These are phyloP conservation scores for Myrmaecium sp. DNA, from an alignment of 2,329 filamentous ascomycete genomes.

Conservation along the genomic window DNA sequence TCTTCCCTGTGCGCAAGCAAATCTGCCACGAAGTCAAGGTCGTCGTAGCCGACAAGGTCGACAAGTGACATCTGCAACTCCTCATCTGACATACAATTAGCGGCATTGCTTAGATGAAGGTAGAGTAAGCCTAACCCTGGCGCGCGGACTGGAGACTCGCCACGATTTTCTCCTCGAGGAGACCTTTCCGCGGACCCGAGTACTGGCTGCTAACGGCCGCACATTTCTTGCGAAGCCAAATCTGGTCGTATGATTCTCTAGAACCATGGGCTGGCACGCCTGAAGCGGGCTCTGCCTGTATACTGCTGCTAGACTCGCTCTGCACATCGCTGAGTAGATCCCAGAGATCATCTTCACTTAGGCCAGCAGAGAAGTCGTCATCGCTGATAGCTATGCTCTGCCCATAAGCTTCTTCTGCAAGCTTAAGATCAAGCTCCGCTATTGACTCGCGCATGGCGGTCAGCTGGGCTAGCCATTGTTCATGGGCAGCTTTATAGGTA, in stretches of 20 bases:
- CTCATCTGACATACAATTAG: slow-evolving; percentile 37
- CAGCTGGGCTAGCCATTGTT: slow-evolving; percentile 75
- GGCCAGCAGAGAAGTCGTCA: slow-evolving; percentile 43
- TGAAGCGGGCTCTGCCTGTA: slow-evolving; percentile 39
- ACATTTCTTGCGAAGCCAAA: slow-evolving; percentile 61
- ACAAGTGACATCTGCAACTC: slow-evolving; percentile 82
- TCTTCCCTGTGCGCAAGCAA: slow-evolving; percentile 62
- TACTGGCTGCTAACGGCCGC: slow-evolving; percentile 45
- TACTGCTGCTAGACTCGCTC: slow-evolving; percentile 48
- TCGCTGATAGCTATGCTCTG: slow-evolving; percentile 47
- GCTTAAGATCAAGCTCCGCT: slow-evolving; percentile 50
- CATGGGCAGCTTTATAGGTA: too few relatives aligned
- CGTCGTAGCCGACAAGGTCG: slow-evolving; percentile 82
- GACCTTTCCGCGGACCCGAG: slow-evolving; percentile 47
- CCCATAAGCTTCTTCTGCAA: slow-evolving; percentile 35
- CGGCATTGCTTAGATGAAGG: slow-evolving; percentile 2
- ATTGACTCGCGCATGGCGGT: slow-evolving; percentile 75
- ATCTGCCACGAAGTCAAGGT: slow-evolving; percentile 84
- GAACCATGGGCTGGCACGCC: slow-evolving; percentile 8
- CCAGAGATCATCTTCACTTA: slow-evolving; percentile 71
- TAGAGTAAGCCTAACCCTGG: slow-evolving; percentile 15
- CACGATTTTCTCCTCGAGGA: slow-evolving; percentile 62
- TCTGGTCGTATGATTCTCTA: slow-evolving; percentile 32
- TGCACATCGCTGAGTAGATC: slow-evolving; percentile 70
- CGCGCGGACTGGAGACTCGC: slow-evolving; percentile 54